Conservation (phyloP, 1,284 basidiomycete species). For the Apiotrichum montevideense region DNA sequence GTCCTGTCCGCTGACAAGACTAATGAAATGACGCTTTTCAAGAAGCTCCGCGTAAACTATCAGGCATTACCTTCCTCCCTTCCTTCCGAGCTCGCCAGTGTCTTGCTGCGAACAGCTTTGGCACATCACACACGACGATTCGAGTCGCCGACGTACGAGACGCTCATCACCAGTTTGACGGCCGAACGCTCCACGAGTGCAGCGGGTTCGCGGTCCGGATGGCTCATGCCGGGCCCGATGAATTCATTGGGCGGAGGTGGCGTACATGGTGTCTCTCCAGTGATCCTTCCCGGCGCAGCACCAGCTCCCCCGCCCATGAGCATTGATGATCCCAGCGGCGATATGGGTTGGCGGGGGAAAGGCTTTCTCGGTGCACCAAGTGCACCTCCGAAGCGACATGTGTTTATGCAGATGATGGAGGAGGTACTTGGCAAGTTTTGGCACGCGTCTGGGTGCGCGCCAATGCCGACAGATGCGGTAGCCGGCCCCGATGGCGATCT, state of each 20-base stretch:
- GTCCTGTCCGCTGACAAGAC: slow-evolving; percentile 43
- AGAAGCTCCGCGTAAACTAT: slow-evolving; percentile 31
- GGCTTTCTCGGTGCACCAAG: slow-evolving; percentile 32
- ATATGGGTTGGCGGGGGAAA: slow-evolving; percentile 10
- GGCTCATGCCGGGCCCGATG: neutral
- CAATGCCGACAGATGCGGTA: neutral
- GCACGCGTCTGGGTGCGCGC: slow-evolving; percentile 21
- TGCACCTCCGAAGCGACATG: slow-evolving; percentile 31
- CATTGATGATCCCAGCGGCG: slow-evolving; percentile 8
- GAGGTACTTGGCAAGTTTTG: slow-evolving; percentile 43
- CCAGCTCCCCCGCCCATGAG: slow-evolving; percentile 6
- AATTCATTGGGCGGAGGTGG: neutral
- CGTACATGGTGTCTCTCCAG: neutral
- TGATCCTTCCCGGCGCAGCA: neutral
- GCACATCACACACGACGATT: slow-evolving; percentile 42
- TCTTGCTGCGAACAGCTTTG: slow-evolving; percentile 34
- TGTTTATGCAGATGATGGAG: slow-evolving; percentile 31
- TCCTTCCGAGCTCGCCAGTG: slow-evolving; percentile 28
- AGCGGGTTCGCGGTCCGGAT: neutral
- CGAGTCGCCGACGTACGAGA: slow-evolving; percentile 42
- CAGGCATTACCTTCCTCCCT: slow-evolving; percentile 25
- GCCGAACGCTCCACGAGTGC: slow-evolving; percentile 20
- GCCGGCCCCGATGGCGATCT: neutral
- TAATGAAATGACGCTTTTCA: slow-evolving; percentile 37
- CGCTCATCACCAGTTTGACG: slow-evolving; percentile 39